Evolutionary conservation across 495 filamentous ascomycete species (phyloP), one percentile per base, ranked within the genome.

Genomic region (Trichoderma gamsii): DNA sequence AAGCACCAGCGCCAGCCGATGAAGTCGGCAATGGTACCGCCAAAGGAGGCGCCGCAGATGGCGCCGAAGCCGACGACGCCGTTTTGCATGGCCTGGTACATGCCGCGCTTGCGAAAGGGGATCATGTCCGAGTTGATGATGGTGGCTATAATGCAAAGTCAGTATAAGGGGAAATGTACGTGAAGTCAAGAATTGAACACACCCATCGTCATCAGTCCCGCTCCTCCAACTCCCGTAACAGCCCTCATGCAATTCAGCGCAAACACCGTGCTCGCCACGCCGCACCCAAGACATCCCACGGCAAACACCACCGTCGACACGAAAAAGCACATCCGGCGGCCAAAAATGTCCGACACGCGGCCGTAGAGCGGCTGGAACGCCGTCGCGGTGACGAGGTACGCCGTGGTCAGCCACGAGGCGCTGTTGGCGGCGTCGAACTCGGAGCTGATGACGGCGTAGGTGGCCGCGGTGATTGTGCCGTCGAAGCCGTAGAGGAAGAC

Each of bases 371-470:
- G 90, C 0, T 86, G 82, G 4, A 88, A 78, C 21, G 84, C 88
- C 44, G 88, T 88, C 81, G 87, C 82, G 46, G 88, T 86, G 69
- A 94, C 91, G 76, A 88, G 75, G 73, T 89, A 93, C 1, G 89
- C 78, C 27, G 87, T 88, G 7, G 89, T 91, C 69, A 94, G 89
- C 91, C 91, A 94, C 69, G 85, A 88, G 27, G 86, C 86, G 64
- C 86, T 77, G 35, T 86, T 85, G 73, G 81, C 80, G 0, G 81
- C 82, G 49, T 80, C 75, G 64, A 85, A 84, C 44, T 82, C 80
- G 41, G 81, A 83, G 70, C 83, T 86, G 72, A 90, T 90, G 18
- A 88, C 78, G 9, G 86, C 86, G 66, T 89, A 89, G 4, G 86
- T 89, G 12, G 86, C 83, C 0, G 86, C 86, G 1, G 86, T 89